Percentiles rank a stretch among this genome's conserved stretches.
phyloP scores from a whole-genome alignment of 331 rosid genomes.

The Malus hybrid region DNA sequence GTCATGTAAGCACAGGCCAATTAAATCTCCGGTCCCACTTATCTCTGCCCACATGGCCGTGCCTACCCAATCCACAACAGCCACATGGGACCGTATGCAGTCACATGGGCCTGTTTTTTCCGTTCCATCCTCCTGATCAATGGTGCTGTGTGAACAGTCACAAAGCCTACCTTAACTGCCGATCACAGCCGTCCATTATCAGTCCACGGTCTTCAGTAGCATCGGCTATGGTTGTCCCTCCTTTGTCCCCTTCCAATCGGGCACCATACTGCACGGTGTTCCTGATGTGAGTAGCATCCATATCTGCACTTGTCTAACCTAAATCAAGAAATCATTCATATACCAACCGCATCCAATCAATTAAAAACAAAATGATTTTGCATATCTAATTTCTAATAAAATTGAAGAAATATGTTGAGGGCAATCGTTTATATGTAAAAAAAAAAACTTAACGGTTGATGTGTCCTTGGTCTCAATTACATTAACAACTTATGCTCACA shows the following conservation, averaged over 20 bases:
- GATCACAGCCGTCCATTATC: constrained; percentile 30
- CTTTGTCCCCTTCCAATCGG: constrained; percentile 40
- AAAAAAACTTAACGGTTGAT: no score
- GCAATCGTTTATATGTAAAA: neutral
- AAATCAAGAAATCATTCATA: neutral
- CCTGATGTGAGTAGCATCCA: constrained; percentile 30
- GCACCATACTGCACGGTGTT: constrained; percentile 35
- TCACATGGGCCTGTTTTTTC: constrained; percentile 31
- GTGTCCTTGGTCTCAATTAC: no score
- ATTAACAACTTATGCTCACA: no score
- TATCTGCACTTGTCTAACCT: constrained; percentile 23
- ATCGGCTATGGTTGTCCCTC: constrained; percentile 33
- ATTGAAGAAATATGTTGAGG: neutral
- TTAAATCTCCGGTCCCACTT: neutral
- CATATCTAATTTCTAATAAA: neutral
- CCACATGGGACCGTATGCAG: constrained; percentile 30
- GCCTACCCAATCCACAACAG: constrained; percentile 29
- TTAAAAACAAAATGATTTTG: neutral
- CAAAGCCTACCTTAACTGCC: neutral
- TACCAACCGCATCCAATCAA: neutral
- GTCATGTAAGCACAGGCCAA: constrained; percentile 17
- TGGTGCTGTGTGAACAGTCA: constrained; percentile 28
- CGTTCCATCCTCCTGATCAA: constrained; percentile 27
- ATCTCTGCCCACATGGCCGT: constrained; percentile 34
- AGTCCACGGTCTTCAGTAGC: constrained; percentile 36